Evolutionary conservation across 1,284 basidiomycete genomes (phyloP).

Genomic region (Tilletiopsis washingtonensis): DNA sequence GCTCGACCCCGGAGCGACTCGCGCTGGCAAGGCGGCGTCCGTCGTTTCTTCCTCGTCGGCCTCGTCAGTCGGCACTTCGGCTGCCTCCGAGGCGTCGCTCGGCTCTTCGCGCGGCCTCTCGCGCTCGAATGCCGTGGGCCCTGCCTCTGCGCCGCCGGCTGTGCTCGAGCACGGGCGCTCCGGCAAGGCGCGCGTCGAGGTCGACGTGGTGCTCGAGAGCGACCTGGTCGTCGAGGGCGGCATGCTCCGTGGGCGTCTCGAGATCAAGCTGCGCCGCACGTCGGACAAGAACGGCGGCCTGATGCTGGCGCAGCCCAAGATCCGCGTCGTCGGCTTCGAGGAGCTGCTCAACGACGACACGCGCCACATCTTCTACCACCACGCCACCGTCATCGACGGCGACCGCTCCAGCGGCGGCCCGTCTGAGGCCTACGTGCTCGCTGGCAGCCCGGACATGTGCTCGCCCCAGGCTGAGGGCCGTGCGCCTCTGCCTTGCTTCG

Average conservation of each 20-base stretch:
- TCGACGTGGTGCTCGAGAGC: constrained; percentile 72
- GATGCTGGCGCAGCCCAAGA: constrained; percentile 67
- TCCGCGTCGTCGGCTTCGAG: constrained; percentile 82
- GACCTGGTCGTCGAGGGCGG: constrained; percentile 75
- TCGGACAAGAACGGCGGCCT: constrained; percentile 54
- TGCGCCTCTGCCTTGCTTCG: constrained; percentile 52
- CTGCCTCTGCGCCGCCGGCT: constrained; percentile 1
- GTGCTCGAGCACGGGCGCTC: constrained; percentile 33
- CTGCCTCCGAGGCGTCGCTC: background rate
- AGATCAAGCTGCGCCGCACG: constrained; percentile 60
- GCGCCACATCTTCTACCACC: constrained; percentile 80
- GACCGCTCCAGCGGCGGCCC: constrained; percentile 30
- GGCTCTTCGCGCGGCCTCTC: background rate
- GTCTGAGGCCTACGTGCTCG: constrained; percentile 38
- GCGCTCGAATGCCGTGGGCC: constrained; percentile 2
- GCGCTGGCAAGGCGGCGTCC: constrained; percentile 2
- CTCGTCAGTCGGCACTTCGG: background rate
- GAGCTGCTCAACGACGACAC: constrained; percentile 57
- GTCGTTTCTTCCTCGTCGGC: background rate
- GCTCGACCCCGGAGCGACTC: constrained; percentile 14
- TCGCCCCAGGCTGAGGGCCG: constrained; percentile 50
- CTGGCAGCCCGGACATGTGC: constrained; percentile 32
- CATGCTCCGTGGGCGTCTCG: constrained; percentile 64
- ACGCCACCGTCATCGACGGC: constrained; percentile 57
- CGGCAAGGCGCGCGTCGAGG: constrained; percentile 64